Percentiles rank a stretch among this genome's conserved stretches.
Conservation (phyloP, 2,329 filamentous ascomycete species). For the Epichloe scottii region DNA sequence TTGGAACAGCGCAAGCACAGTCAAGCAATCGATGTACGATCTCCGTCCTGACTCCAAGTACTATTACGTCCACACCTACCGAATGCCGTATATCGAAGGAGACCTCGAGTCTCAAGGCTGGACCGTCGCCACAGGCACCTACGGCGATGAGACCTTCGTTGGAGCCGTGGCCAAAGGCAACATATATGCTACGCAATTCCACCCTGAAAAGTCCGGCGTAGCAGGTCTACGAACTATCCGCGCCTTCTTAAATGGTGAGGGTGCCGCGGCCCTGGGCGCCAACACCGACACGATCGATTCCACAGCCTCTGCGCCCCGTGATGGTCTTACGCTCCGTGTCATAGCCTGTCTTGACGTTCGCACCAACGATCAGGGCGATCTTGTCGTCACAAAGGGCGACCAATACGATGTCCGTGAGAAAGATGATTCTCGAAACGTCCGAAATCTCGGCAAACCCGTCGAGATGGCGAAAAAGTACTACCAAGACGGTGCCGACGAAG, state of each 20-base stretch:
- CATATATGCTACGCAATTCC: constrained; percentile 86
- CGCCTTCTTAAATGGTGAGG: constrained; percentile 70
- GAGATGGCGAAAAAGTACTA: constrained; percentile 92
- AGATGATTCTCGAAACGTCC: constrained; percentile 49
- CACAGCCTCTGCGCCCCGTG: constrained; percentile 19
- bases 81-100: constrained; percentile 60
- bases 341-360: constrained; percentile 96
- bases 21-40: constrained; percentile 53
- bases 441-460: constrained; percentile 93
- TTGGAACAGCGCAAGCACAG: constrained; percentile 81
- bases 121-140: constrained; percentile 81
- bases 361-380: constrained; percentile 83
- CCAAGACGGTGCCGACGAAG: constrained; percentile 89
- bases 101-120: constrained; percentile 72
- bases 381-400: constrained; percentile 96
- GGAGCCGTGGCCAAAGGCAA: constrained; percentile 80
- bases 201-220: constrained; percentile 91
- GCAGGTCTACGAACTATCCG: constrained; percentile 75
- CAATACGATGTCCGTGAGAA: constrained; percentile 98
- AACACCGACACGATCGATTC: constrained; percentile 4
- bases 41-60: constrained; percentile 78
- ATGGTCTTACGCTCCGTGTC: constrained; percentile 80
- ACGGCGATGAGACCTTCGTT: constrained; percentile 81
- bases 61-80: constrained; percentile 97
- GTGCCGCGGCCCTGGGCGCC: constrained; percentile 35